Percentiles rank a stretch among this genome's conserved stretches.
phyloP scores from a whole-genome alignment of 2,329 filamentous ascomycete species.

The Pestalotiopsis sp. region DNA sequence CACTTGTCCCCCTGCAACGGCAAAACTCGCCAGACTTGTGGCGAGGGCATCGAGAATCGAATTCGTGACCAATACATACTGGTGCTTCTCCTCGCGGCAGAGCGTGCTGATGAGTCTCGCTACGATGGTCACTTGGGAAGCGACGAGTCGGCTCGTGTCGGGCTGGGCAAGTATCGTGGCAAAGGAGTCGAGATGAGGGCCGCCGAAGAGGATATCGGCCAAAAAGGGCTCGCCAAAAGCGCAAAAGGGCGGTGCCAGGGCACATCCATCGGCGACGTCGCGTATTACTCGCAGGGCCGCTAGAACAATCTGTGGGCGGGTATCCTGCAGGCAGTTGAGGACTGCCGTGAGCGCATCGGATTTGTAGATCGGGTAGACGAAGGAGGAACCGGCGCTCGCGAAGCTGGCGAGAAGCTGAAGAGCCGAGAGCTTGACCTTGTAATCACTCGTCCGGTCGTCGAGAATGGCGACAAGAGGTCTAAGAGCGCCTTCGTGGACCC shows the following conservation, averaged over 20 bases:
- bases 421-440: constrained; percentile 74
- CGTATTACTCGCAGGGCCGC: constrained; percentile 75
- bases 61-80: constrained; percentile 68
- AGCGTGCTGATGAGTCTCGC: constrained; percentile 56
- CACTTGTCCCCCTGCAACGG: constrained; percentile 69
- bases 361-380: constrained; percentile 73
- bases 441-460: constrained; percentile 35
- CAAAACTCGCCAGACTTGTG: constrained; percentile 70
- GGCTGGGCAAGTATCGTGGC: constrained; percentile 65
- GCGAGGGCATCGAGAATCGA: constrained; percentile 81
- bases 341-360: constrained; percentile 70
- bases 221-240: constrained; percentile 52
- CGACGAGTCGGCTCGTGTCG: constrained; percentile 50
- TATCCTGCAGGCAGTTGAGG: constrained; percentile 65
- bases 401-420: constrained; percentile 83
- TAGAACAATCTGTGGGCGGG: constrained; percentile 67
- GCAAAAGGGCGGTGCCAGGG: constrained; percentile 53
- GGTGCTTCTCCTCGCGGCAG: constrained; percentile 72
- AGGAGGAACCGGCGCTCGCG: constrained; percentile 79
- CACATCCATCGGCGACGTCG: constrained; percentile 68
- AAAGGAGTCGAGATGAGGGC: constrained; percentile 62
- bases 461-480: constrained; percentile 55
- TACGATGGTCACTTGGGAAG: constrained; percentile 64
- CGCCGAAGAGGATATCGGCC: constrained; percentile 66
- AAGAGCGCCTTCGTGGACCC: constrained; percentile 71